These are phyloP conservation scores for Alternaria sp. DNA, from an alignment of 2,329 filamentous ascomycete species.

Conservation along the genomic window DNA sequence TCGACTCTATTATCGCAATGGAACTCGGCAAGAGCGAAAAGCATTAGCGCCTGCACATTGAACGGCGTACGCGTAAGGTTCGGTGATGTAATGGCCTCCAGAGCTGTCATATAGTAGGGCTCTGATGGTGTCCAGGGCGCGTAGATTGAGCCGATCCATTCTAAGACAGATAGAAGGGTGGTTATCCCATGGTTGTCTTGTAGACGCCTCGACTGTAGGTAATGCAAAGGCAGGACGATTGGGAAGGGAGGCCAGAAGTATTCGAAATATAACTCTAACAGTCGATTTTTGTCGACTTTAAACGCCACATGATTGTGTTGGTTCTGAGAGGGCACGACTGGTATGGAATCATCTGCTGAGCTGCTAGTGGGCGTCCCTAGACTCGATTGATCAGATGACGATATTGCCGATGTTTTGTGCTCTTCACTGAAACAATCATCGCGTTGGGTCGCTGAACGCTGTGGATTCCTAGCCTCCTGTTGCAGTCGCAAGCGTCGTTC, in stretches of 20 bases:
- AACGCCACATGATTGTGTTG: slow-evolving; percentile 31
- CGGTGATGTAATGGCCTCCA: slow-evolving; percentile 30
- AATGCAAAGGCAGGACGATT: slow-evolving; percentile 60
- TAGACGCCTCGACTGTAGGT: slow-evolving; percentile 38
- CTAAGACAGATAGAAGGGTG: slow-evolving; percentile 35
- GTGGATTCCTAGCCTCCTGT: slow-evolving; percentile 31
- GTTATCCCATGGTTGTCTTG: slow-evolving; percentile 32
- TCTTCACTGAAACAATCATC: background rate
- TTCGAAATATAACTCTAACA: slow-evolving; percentile 46
- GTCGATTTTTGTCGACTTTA: slow-evolving; percentile 36
- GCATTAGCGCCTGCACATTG: slow-evolving; percentile 77
- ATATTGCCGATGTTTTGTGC: background rate
- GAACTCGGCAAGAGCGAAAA: slow-evolving; percentile 82
- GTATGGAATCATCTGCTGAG: slow-evolving; percentile 2
- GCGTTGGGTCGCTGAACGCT: slow-evolving; percentile 9
- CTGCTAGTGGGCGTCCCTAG: background rate
- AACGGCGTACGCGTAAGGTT: slow-evolving; percentile 53
- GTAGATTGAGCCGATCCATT: slow-evolving; percentile 46
- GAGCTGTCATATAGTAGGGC: slow-evolving; percentile 34
- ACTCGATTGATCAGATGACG: background rate
- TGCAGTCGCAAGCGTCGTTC: slow-evolving; percentile 38
- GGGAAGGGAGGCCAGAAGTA: slow-evolving; percentile 65
- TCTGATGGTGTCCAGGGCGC: slow-evolving; percentile 44
- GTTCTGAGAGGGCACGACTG: slow-evolving; percentile 6
- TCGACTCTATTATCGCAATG: slow-evolving; percentile 74